Base-by-base conservation (phyloP, 495 filamentous ascomycete genomes). In the Staphylotrichum longicolle region DNA sequence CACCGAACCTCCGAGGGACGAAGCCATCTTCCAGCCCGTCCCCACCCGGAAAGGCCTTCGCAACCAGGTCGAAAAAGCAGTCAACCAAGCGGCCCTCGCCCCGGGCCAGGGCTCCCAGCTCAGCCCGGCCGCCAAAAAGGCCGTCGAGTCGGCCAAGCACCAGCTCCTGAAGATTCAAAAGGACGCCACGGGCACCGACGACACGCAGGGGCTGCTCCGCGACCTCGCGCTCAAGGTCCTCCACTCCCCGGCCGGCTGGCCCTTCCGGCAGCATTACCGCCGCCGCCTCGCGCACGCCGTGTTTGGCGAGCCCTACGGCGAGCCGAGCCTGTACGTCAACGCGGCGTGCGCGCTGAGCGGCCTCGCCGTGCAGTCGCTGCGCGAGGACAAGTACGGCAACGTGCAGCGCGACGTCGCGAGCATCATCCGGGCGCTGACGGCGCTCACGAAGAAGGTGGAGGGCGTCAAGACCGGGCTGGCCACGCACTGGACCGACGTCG, bases 371-470 rank as follows among this genome's bases (percentile, higher is more conserved):
- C 79, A 80, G 45, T 91, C 86, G 72, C 75, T 97, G 37, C 75
- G 76, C 9, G 94, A 99, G 74, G 94, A 99, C 72, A 78, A 78
- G n/a, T 95, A 85, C 66, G 94, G 94, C 33, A 87, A 89, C 66
- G 94, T 96, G 45, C 86, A 93, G 54, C 80, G 84, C 39, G 86
- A 93, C 67, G 83, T 97, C 3, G 83, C 89, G 6, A 68, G 71
- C 7, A 83, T 96, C 37, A 83, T 98, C 49, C 80, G 85, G 54
- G 84, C 84, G 3, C 86, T 92, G 65, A 89, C 88, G 1, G 66
- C 75, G 4, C 85, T 88, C 0, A 83, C 88, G 61, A 81, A 77
- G 32, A 83, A 83, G 51, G 70, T 96, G n/a, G 86, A 96, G 63
- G 70, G 64, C 10, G 94, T 96, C 67, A 74, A 83, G 27, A 69